These are phyloP conservation scores for Bruguiera gymnorhiza DNA, from an alignment of 345 rosid species.

Conservation along the genomic window DNA sequence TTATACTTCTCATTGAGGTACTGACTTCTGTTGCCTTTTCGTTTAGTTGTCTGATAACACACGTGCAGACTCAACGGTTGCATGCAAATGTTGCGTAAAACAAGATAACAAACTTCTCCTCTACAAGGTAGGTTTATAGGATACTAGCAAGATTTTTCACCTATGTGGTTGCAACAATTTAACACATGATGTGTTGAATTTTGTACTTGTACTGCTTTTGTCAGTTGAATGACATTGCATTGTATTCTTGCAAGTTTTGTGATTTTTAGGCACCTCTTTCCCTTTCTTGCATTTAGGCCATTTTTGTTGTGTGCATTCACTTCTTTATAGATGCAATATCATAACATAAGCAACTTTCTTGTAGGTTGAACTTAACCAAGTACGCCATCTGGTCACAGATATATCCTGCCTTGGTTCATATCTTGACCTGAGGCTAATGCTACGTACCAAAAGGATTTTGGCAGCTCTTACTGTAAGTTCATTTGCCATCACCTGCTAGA, in stretches of 20 bases:
- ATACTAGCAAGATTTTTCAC: neutral
- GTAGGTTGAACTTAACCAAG: constrained; percentile 43
- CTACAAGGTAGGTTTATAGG: constrained; percentile 49
- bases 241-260: neutral
- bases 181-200: neutral
- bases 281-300: no score
- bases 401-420: constrained; percentile 53
- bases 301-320: no score
- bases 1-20: neutral
- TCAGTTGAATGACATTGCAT: neutral
- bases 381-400: constrained; percentile 54
- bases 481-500: neutral
- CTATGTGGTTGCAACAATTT: neutral
- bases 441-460: constrained; percentile 42
- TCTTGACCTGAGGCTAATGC: constrained; percentile 66
- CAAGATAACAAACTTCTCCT: constrained; percentile 47
- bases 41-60: constrained; percentile 42
- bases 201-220: neutral
- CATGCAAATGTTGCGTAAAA: constrained; percentile 48
- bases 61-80: constrained; percentile 26
- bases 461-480: constrained; percentile 40
- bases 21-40: constrained; percentile 9
- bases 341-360: constrained; percentile 13
- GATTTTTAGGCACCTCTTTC: neutral
- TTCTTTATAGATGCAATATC: neutral